These are phyloP conservation scores for Pseudocercospora macadamiae DNA, from an alignment of 2,329 filamentous ascomycete genomes.

Conservation along the genomic window DNA sequence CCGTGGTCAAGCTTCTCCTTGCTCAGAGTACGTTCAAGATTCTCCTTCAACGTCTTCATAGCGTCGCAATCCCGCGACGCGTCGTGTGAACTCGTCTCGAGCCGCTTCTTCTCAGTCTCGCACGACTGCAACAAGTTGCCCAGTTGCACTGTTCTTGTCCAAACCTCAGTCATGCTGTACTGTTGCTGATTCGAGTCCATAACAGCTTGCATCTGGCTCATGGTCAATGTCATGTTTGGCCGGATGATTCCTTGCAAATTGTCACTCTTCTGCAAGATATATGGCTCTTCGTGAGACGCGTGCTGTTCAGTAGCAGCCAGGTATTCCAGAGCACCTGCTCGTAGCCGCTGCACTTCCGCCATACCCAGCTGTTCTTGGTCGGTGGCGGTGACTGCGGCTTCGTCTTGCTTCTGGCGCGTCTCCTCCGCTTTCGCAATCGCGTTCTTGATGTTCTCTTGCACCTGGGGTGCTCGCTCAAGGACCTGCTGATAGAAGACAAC, in stretches of 20 bases:
- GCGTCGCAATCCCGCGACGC: too few relatives aligned
- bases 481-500: neutral
- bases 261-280: neutral
- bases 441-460: neutral
- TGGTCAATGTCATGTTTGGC: neutral
- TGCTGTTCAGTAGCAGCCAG: neutral
- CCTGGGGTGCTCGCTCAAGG: neutral
- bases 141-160: neutral
- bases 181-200: neutral
- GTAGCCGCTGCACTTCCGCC: neutral
- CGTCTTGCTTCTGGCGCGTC: neutral
- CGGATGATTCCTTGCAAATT: neutral
- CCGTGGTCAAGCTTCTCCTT: too few relatives aligned
- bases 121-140: too few relatives aligned
- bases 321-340: neutral
- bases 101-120: too few relatives aligned
- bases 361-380: neutral
- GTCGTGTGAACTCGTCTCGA: too few relatives aligned
- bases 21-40: too few relatives aligned
- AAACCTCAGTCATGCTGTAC: neutral
- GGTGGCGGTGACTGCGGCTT: neutral
- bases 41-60: too few relatives aligned
- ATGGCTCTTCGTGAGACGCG: neutral
- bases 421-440: neutral
- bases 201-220: neutral